phyloP scores from a whole-genome alignment of 1,139 yeast species.

The Hanseniaspora sp. region DNA sequence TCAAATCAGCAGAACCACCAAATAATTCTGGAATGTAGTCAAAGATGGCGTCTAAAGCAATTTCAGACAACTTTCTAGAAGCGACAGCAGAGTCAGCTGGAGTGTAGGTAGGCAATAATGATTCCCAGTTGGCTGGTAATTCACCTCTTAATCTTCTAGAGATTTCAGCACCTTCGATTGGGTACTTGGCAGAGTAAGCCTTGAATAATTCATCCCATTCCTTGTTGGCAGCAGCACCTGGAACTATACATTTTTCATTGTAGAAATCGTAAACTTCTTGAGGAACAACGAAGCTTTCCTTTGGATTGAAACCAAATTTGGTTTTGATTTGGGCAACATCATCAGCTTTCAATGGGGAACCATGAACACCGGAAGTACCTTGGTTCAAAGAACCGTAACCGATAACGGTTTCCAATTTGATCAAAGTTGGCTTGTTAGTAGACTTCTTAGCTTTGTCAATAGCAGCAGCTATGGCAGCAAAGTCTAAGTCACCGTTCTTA shows the following conservation, averaged over 20 bases:
- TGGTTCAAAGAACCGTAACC: slow-evolving; percentile 83
- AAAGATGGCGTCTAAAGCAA: slow-evolving; percentile 55
- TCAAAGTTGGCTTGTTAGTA: slow-evolving; percentile 74
- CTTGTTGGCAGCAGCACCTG: slow-evolving; percentile 54
- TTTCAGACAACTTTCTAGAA: slow-evolving; percentile 90
- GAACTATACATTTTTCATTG: slow-evolving; percentile 44
- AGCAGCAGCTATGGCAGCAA: slow-evolving; percentile 62
- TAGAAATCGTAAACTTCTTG: slow-evolving; percentile 70
- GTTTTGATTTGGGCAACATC: slow-evolving; percentile 81
- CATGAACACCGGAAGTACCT: slow-evolving; percentile 93
- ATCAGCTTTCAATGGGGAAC: slow-evolving; percentile 90
- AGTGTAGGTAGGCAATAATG: slow-evolving; percentile 67
- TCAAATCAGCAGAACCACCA: slow-evolving; percentile 98
- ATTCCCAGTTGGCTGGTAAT: slow-evolving; percentile 78
- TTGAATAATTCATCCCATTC: slow-evolving; percentile 63
- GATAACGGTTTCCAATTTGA: slow-evolving; percentile 80
- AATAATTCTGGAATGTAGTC: slow-evolving; percentile 72
- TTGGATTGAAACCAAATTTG: slow-evolving; percentile 83
- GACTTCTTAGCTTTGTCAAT: slow-evolving; percentile 57
- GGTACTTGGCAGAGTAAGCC: slow-evolving; percentile 58
- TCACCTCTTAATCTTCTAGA: slow-evolving; percentile 70
- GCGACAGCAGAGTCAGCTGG: slow-evolving; percentile 76
- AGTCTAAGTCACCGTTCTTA: slow-evolving; percentile 70
- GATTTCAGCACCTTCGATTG: slow-evolving; percentile 70
- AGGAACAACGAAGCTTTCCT: slow-evolving; percentile 67